Percentiles rank a stretch among this genome's conserved stretches.
These are phyloP conservation scores for Scutellaria galericulata DNA, from an alignment of 257 asterid genomes.

Conservation along the genomic window DNA sequence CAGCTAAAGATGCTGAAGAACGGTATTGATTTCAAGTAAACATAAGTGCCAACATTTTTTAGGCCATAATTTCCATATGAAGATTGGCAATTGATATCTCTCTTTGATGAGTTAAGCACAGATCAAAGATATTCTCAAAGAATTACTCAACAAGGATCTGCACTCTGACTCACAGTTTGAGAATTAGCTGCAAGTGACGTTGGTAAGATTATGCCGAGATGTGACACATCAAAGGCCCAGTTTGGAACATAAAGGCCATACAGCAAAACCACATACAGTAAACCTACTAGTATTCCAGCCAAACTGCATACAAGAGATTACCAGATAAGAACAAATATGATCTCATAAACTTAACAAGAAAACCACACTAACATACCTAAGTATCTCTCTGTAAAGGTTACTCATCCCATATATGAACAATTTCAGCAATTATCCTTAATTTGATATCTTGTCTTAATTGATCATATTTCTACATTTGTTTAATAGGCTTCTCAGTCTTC, in stretches of 20 bases:
- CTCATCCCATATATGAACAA: neutral
- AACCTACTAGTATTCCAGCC: conserved; percentile 56
- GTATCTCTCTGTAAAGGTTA: conserved; percentile 13
- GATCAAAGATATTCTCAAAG: conserved; percentile 14
- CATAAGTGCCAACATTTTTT: conserved; percentile 10
- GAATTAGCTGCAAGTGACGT: conserved; percentile 49
- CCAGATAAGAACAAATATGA: conserved; percentile 29
- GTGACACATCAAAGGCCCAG: conserved; percentile 70
- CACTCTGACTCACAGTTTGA: conserved; percentile 57
- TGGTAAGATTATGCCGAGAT: conserved; percentile 41
- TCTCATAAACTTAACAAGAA: neutral
- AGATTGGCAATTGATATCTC: neutral
- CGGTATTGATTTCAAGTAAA: conserved; percentile 2
- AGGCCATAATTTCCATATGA: conserved; percentile 16
- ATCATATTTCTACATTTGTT: conserved; percentile 14
- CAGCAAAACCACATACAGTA: conserved; percentile 62
- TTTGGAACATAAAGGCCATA: conserved; percentile 78
- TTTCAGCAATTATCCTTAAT: neutral
- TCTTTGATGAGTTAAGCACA: conserved; percentile 12
- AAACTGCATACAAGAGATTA: conserved; percentile 53
- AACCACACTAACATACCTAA: conserved; percentile 1
- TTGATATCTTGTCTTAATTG: conserved; percentile 2
- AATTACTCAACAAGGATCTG: conserved; percentile 29
- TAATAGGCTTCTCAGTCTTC: neutral
- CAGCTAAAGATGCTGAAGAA: conserved; percentile 5